Evolutionary conservation across 78 protist genomes (phyloP), one percentile per base, ranked within the genome.

Genomic region (Creolimax fragrantissima): DNA sequence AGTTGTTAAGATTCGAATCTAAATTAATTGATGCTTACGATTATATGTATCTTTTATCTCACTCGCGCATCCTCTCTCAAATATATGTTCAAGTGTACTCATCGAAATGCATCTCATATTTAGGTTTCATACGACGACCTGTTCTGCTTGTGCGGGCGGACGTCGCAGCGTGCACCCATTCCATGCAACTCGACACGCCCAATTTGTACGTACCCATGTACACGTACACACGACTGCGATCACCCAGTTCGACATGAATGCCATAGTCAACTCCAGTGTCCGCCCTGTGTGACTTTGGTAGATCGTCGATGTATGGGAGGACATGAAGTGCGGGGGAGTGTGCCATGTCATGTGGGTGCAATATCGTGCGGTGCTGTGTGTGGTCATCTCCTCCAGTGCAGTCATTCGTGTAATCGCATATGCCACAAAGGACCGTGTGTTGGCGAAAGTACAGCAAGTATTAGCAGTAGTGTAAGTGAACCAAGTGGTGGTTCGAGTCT

Each of bases 221-320:
- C 1, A 32, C 7, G 86, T 5, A 6, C 7, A 24, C 86, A 83
- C 2, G 42, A 36, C 6, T 83, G 86, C 86, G 7, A 24, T 1
- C 86, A 83, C 86, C 86, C 86, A 0, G 42, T 24, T 11, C 6
- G 44, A 1, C 86, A 83, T 11, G 86, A 6, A 5, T 83, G 86
- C 86, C 86, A 83, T 41, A 83, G 7, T 83, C 44, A 83, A 41
- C 41, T 5, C 86, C 41, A 5, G 0, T 83, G 86, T 24, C 86
- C 86, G 7, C 86, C 86, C 0, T 83, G 86, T 24, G 42, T 24
- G 42, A 41, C 37, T 6, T 41, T 83, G 7, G 86, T 83, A 35
- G 86, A 83, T 41, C 86, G 86, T 36, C 17, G 6, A 41, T 83
- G 86, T 83, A 41, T 83, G 86, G 86, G 86, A 35, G 86, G 86